Evolutionary conservation across 83 land plant genomes (phyloP).

Genomic region (Picea mariana): DNA sequence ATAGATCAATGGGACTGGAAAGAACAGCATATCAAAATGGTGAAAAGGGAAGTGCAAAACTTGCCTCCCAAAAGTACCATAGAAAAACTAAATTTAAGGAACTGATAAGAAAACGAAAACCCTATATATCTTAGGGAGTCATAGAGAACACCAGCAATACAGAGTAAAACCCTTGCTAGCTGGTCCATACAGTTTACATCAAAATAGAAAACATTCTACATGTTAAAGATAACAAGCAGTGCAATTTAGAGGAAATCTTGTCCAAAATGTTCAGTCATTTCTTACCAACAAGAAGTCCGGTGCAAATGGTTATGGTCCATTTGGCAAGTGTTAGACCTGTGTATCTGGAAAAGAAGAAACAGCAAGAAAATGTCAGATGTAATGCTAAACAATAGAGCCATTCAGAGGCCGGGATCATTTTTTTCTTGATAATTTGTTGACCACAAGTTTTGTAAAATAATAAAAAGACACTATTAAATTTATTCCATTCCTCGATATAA

Average conservation of each 20-base stretch:
- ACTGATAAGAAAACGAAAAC: no score
- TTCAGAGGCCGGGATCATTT: neutral
- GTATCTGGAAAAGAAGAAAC: no score
- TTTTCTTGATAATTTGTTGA: neutral
- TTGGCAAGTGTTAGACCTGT: constrained; percentile 46
- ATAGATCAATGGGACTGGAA: no score
- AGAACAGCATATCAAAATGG: no score
- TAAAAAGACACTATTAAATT: neutral
- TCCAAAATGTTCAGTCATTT: neutral
- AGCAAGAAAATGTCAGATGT: no score
- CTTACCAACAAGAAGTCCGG: constrained; percentile 48
- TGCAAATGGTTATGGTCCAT: constrained; percentile 38
- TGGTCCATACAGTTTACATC: neutral
- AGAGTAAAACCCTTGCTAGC: constrained; percentile 6
- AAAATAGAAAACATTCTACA: neutral
- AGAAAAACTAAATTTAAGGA: no score
- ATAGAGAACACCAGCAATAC: neutral
- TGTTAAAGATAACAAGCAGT: neutral
- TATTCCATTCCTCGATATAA: neutral
- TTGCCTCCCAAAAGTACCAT: no score
- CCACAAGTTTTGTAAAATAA: neutral
- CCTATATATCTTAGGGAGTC: no score
- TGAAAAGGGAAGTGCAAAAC: no score
- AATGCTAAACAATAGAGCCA: neutral
- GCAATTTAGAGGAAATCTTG: neutral